Conservation (phyloP, 176 grass and related monocot species). For the Dendrocalamus sinicus region DNA sequence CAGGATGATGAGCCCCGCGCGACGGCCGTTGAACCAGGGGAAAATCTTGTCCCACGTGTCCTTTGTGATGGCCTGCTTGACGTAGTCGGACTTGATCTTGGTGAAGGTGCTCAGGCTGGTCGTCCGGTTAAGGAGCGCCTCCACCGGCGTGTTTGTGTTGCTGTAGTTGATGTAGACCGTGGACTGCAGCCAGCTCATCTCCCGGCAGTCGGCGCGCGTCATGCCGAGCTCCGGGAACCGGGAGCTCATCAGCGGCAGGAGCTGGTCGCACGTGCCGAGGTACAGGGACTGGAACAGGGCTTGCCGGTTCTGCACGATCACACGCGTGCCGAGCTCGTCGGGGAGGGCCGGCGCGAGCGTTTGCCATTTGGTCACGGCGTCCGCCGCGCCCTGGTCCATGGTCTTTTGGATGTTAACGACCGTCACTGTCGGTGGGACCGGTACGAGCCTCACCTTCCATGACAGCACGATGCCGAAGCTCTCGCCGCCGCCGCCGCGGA, state of each 20-base stretch:
- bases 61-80: conserved; percentile 25
- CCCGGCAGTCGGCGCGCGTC: conserved; percentile 40
- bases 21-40: background rate
- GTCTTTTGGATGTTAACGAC: conserved; percentile 25
- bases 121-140: conserved; percentile 28
- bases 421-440: conserved; percentile 24
- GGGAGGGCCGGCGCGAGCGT: conserved; percentile 22
- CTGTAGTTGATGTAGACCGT: conserved; percentile 28
- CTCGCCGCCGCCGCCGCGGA: conserved; percentile 37
- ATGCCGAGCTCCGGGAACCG: conserved; percentile 50
- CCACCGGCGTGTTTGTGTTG: background rate
- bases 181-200: conserved; percentile 62
- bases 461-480: conserved; percentile 53
- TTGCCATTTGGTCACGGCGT: conserved; percentile 40
- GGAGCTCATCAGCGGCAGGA: conserved; percentile 5
- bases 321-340: conserved; percentile 36
- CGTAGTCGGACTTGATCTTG: conserved; percentile 48
- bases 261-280: conserved; percentile 33
- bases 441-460: conserved; percentile 45
- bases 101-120: background rate
- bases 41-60: conserved; percentile 4
- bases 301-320: background rate
- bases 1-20: conserved; percentile 34
- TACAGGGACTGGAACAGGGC: conserved; percentile 23
- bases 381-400: conserved; percentile 24